These are phyloP conservation scores for Castanospermum australe DNA, from an alignment of 306 rosid species.

Conservation along the genomic window DNA sequence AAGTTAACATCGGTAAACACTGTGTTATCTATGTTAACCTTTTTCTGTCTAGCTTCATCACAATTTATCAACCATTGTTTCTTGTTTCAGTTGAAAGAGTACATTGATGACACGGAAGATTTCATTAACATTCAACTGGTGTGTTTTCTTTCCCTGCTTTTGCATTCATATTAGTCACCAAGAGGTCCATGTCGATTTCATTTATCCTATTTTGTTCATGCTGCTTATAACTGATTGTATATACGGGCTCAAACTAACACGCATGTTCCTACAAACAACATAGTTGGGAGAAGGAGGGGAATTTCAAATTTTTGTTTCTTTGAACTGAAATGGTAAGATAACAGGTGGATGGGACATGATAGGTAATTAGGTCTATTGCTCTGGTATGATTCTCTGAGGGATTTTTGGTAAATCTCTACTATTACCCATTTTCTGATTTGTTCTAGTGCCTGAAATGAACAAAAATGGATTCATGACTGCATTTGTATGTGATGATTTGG, in stretches of 20 bases:
- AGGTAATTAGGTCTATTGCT: background rate
- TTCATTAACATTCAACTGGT: constrained; percentile 99
- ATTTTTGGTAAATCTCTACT: background rate
- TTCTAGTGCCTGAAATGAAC: background rate
- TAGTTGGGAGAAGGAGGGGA: background rate
- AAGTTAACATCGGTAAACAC: constrained; percentile 86
- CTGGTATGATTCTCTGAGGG: background rate
- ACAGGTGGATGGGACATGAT: background rate
- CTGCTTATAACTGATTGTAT: background rate
- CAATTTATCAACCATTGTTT: constrained; percentile 20
- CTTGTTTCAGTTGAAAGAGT: constrained; percentile 86
- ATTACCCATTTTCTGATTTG: background rate
- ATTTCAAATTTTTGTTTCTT: background rate
- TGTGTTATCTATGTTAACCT: constrained; percentile 1
- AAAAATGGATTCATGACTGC: background rate
- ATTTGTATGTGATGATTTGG: background rate
- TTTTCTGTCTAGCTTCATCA: constrained; percentile 1
- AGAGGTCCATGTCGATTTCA: background rate
- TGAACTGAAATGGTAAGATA: background rate
- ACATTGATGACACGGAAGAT: constrained; percentile 98
- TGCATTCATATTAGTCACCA: background rate
- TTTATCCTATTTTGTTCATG: background rate
- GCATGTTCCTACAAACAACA: constrained; percentile 15
- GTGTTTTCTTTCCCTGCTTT: constrained; percentile 10
- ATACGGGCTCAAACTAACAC: constrained; percentile 4